A percentile compares a stretch with the other conserved stretches of the same genome.
phyloP scores from a whole-genome alignment of 176 grass and related monocot genomes.

The Triticum monococcum region DNA sequence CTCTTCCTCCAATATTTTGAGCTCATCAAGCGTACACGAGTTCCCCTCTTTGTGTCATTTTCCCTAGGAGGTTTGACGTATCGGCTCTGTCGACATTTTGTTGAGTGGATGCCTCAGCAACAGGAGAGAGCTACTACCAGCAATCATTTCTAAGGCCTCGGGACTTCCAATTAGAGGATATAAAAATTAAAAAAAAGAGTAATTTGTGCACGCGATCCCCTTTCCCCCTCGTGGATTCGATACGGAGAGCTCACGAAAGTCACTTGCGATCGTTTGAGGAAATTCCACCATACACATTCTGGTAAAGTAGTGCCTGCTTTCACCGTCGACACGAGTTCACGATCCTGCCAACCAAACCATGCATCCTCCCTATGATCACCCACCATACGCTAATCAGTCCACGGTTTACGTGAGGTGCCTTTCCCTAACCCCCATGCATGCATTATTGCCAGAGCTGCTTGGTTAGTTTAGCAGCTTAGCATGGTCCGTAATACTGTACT shows the following conservation, averaged over 20 bases:
- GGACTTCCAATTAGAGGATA: not conserved
- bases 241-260: not conserved
- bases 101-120: too few relatives aligned
- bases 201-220: not conserved
- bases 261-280: not conserved
- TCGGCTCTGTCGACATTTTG: not conserved
- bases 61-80: too few relatives aligned
- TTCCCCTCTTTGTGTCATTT: too few relatives aligned
- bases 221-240: not conserved
- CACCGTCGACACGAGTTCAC: constrained; percentile 13
- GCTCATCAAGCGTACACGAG: too few relatives aligned
- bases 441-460: not conserved
- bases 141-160: too few relatives aligned
- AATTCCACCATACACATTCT: not conserved
- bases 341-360: constrained; percentile 12
- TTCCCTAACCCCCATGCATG: not conserved
- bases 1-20: too few relatives aligned
- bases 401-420: constrained; percentile 1
- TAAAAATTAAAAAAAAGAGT: too few relatives aligned
- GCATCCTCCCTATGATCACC: not conserved
- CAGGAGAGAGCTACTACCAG: too few relatives aligned
- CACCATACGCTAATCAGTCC: not conserved
- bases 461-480: not conserved
- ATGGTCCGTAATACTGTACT: not conserved
- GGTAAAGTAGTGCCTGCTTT: not conserved